Evolutionary conservation across 2,329 filamentous ascomycete species (phyloP).

Genomic region (Phaeosphaeriaceae sp.): DNA sequence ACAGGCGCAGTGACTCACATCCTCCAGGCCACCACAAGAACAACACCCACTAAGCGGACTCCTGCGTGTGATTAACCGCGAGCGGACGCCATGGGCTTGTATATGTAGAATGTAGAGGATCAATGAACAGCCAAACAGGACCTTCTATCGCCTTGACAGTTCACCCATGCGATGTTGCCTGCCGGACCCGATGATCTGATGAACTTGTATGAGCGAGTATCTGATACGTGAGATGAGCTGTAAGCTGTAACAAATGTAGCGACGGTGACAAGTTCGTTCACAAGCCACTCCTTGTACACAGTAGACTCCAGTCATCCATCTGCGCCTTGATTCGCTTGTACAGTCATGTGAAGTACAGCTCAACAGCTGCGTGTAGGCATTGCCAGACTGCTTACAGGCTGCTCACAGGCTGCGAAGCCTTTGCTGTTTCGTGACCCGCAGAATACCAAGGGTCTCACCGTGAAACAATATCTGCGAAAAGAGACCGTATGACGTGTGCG

Average conservation of each 20-base stretch:
- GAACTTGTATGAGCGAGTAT: too few species aligned
- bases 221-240: too few species aligned
- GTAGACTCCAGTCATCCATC: neutral
- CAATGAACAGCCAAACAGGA: neutral
- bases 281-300: too few species aligned
- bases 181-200: neutral
- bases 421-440: neutral
- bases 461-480: neutral
- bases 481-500: conserved; percentile 4
- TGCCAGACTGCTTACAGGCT: too few species aligned
- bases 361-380: neutral
- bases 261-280: neutral
- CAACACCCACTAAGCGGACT: conserved; percentile 83
- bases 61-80: conserved; percentile 7
- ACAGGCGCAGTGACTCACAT: conserved; percentile 23
- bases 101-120: conserved; percentile 48
- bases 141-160: neutral
- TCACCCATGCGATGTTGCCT: neutral
- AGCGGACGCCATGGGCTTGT: conserved; percentile 36
- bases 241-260: neutral
- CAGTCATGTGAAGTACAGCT: neutral
- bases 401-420: neutral
- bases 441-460: neutral
- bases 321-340: neutral
- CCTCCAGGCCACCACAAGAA: conserved; percentile 97